These are phyloP conservation scores for Fusarium lateritium DNA, from an alignment of 2,329 filamentous ascomycete genomes.

Conservation along the genomic window DNA sequence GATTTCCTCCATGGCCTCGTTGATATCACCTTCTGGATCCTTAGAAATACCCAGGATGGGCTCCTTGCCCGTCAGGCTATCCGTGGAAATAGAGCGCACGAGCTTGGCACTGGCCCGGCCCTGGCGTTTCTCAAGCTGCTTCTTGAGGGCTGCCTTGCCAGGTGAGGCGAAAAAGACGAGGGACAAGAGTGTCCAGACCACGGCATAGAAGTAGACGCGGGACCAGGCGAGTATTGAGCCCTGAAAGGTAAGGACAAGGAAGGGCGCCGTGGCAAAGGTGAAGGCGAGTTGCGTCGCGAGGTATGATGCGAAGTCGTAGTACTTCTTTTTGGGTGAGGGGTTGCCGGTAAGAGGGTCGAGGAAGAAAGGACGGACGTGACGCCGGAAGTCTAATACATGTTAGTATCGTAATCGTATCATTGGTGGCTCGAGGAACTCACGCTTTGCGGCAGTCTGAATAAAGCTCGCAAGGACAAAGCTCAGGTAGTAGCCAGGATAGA, in stretches of 20 bases:
- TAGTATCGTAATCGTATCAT: neutral
- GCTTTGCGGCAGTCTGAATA: slow-evolving; percentile 93
- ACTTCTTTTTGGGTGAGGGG: slow-evolving; percentile 80
- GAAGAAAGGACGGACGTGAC: slow-evolving; percentile 93
- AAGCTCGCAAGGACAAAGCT: slow-evolving; percentile 91
- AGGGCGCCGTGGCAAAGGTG: slow-evolving; percentile 86
- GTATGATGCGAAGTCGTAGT: slow-evolving; percentile 87
- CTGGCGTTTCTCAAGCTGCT: slow-evolving; percentile 71
- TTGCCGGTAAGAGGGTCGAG: slow-evolving; percentile 80
- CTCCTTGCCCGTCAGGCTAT: slow-evolving; percentile 68
- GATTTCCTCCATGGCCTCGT: slow-evolving; percentile 84
- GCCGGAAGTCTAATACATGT: slow-evolving; percentile 79
- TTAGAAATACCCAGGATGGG: slow-evolving; percentile 84
- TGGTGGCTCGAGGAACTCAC: slow-evolving; percentile 67
- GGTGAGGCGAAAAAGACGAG: slow-evolving; percentile 86
- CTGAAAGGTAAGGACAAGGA: slow-evolving; percentile 82
- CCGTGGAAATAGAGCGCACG: slow-evolving; percentile 67
- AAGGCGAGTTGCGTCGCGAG: slow-evolving; percentile 86
- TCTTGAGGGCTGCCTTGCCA: slow-evolving; percentile 73
- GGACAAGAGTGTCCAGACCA: slow-evolving; percentile 75
- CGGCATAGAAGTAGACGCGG: slow-evolving; percentile 89
- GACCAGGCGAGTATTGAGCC: slow-evolving; percentile 83
- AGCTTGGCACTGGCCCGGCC: slow-evolving; percentile 62
- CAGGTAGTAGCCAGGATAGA: slow-evolving; percentile 96
- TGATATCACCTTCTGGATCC: slow-evolving; percentile 81